Conservation (phyloP, 371 early-diverging fungal genomes). For the Mortierella sp. region DNA sequence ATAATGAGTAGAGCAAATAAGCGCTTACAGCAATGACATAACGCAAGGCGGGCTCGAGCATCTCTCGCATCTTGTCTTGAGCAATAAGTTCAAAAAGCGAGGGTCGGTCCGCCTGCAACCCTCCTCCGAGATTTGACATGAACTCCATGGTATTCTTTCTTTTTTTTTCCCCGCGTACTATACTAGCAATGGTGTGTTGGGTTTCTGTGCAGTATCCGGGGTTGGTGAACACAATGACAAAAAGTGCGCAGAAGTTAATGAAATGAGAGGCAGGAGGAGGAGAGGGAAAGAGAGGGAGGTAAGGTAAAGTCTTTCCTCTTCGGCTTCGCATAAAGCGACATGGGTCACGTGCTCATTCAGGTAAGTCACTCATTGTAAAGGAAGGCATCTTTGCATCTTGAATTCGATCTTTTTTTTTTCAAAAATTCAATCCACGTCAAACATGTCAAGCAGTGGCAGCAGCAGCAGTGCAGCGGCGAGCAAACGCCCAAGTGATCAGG, state of each 20-base stretch:
- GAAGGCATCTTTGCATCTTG: too few species aligned
- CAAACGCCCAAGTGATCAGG: conserved; percentile 72
- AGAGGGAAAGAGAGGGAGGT: too few species aligned
- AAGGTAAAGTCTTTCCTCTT: too few species aligned
- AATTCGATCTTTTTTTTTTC: too few species aligned
- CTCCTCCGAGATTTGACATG: conserved; percentile 83
- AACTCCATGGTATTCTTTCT: conserved; percentile 75
- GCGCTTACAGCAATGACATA: conserved; percentile 83
- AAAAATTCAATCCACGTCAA: background rate
- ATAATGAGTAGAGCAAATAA: background rate
- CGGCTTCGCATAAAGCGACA: too few species aligned
- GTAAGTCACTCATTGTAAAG: too few species aligned
- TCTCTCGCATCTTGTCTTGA: conserved; percentile 83
- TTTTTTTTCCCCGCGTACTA: background rate
- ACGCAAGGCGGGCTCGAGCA: conserved; percentile 88
- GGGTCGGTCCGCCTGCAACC: conserved; percentile 82
- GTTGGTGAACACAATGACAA: too few species aligned
- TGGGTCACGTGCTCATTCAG: background rate
- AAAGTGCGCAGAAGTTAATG: too few species aligned
- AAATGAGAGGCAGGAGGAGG: too few species aligned
- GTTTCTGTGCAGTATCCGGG: too few species aligned
- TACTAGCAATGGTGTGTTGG: too few species aligned
- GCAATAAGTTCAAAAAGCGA: conserved; percentile 92
- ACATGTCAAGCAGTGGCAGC: conserved; percentile 34
- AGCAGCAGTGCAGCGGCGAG: conserved; percentile 46